phyloP scores from a whole-genome alignment of 371 early-diverging fungal genomes.

The Mortierella sp. region DNA sequence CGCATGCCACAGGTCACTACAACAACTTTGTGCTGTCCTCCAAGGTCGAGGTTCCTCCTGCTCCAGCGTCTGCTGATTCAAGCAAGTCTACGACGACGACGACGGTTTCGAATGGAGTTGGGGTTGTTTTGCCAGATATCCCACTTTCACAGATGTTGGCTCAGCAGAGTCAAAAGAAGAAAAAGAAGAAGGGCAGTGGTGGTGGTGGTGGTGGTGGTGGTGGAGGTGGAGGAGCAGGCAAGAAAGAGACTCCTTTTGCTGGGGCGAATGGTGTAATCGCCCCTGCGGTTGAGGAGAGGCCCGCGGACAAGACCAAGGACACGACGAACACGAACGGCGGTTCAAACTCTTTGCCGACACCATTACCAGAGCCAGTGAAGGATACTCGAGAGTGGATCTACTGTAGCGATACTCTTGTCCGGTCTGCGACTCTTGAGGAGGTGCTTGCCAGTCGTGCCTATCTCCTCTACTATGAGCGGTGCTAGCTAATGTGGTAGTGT shows the following conservation, averaged over 20 bases:
- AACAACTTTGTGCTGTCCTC: slow-evolving; percentile 61
- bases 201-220: slow-evolving; percentile 1
- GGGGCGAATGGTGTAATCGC: slow-evolving; percentile 4
- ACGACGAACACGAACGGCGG: slow-evolving; percentile 6
- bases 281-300: neutral
- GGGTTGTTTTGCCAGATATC: slow-evolving; percentile 32
- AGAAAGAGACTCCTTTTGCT: neutral
- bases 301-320: slow-evolving; percentile 7
- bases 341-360: neutral
- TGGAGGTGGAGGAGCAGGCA: neutral
- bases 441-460: slow-evolving; percentile 38
- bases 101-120: neutral
- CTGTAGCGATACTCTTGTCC: slow-evolving; percentile 49
- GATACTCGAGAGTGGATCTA: slow-evolving; percentile 40
- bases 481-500: slow-evolving; percentile 27
- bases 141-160: slow-evolving; percentile 29
- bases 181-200: slow-evolving; percentile 27
- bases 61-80: neutral
- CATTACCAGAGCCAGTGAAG: neutral
- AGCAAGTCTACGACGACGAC: neutral
- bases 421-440: slow-evolving; percentile 34
- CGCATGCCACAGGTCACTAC: slow-evolving; percentile 82
- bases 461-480: slow-evolving; percentile 55
- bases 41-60: slow-evolving; percentile 14
- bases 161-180: slow-evolving; percentile 22